Evolutionary conservation across 2,329 filamentous ascomycete genomes (phyloP), one percentile per base, ranked within the genome.

Genomic region (Fusarium chlamydosporum): DNA sequence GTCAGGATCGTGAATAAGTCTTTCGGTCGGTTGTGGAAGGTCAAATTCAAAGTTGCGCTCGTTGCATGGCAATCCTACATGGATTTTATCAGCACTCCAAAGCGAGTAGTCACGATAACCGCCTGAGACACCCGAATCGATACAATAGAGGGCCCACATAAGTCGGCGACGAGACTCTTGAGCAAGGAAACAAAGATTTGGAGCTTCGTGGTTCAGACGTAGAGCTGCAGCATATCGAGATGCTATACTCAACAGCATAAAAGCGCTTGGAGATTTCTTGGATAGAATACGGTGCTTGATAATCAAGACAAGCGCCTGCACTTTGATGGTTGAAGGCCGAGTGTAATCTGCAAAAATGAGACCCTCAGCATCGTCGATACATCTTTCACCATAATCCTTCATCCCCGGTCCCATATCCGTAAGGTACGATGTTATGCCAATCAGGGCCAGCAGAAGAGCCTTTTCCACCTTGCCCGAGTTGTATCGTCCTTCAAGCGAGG

Each of bases 401-500:
- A 83, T 83, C 8, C 83, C 83, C 0, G 81, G 81, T 0, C 86
- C 85, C 72, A 88, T 79, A 69, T 87, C 85, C 7, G 84, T 86
- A 46, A 88, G 80, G 33, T 86, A 79, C 4, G 85, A 84, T 3
- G 86, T 87, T 70, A 88, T 85, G 50, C 85, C 86, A 9, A 88
- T 79, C 6, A 88, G 76, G 38, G 85, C 84, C 6, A 88, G 79
- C 6, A 88, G 78, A 8, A 88, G 77, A 3, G 85, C 79, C 40
- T 81, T 82, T 70, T 88, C 86, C 67, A 88, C 83, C 65, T 85
- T 85, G 47, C 85, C 85, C 6, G 84, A 82, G 66, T 86, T 83
- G 72, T 87, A 87, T 31, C 86, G 82, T 72, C 88, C 85, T 85
- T 87, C 87, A 26, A 88, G 82, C 3, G 86, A 88, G 13, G 86